phyloP scores from a whole-genome alignment of 2,329 filamentous ascomycete genomes.

The Fusarium sp. region DNA sequence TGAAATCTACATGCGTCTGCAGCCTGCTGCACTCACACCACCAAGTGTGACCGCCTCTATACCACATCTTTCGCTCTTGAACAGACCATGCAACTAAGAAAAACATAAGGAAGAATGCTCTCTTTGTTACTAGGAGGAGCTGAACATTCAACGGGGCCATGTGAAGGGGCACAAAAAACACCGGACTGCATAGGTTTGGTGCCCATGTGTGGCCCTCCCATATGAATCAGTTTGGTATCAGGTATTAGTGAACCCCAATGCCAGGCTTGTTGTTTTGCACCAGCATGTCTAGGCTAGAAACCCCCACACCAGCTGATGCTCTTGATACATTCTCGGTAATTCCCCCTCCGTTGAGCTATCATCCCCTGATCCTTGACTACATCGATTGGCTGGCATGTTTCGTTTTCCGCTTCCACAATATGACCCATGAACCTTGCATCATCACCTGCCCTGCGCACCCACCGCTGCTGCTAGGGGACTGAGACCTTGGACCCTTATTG shows the following conservation, averaged over 20 bases:
- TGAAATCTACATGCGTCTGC: background rate
- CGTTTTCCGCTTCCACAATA: constrained; percentile 19
- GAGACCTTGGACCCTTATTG: constrained; percentile 37
- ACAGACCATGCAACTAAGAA: background rate
- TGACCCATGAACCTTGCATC: constrained; percentile 37
- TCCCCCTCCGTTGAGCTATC: constrained; percentile 11
- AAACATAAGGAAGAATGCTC: background rate
- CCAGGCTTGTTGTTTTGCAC: constrained; percentile 1
- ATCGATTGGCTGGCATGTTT: constrained; percentile 34
- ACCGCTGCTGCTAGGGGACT: constrained; percentile 15
- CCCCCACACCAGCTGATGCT: constrained; percentile 34
- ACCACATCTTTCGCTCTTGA: background rate
- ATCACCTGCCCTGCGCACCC: constrained; percentile 29
- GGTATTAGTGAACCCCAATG: background rate
- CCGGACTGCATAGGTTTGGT: background rate
- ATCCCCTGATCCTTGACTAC: constrained; percentile 27
- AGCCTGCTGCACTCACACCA: background rate
- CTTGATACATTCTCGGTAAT: constrained; percentile 26
- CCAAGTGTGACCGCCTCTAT: background rate
- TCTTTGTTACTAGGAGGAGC: background rate
- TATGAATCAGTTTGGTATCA: constrained; percentile 3
- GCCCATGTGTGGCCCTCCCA: constrained; percentile 3
- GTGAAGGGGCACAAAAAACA: background rate
- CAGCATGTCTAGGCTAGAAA: constrained; percentile 3
- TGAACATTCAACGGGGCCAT: too few relatives aligned